These are phyloP conservation scores for Dorcoceras hygrometricum DNA, from an alignment of 257 asterid genomes.

Conservation along the genomic window DNA sequence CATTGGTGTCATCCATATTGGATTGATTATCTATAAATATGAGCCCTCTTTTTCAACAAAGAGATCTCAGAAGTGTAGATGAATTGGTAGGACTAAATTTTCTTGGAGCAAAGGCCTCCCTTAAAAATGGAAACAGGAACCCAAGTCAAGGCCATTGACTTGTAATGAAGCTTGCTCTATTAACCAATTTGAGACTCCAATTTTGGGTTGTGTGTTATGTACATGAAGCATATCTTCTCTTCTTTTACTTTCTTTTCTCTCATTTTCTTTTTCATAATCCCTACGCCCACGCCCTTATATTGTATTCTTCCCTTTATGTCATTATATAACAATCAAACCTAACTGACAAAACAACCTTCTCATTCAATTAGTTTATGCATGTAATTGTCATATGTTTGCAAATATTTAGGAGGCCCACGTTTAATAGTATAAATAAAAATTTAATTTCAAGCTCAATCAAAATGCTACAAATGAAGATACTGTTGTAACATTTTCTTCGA, in stretches of 20 bases:
- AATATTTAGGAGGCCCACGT: constrained; percentile 11
- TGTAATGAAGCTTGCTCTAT: constrained; percentile 23
- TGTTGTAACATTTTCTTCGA: too few relatives aligned
- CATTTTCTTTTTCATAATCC: constrained; percentile 31
- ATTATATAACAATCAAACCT: constrained; percentile 35
- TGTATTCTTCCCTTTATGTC: constrained; percentile 39
- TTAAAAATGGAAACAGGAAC: constrained; percentile 24
- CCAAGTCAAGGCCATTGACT: constrained; percentile 40
- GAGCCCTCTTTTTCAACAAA: background rate
- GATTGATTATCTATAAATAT: background rate
- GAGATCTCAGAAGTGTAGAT: background rate
- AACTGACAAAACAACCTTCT: constrained; percentile 68
- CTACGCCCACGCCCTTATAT: constrained; percentile 36
- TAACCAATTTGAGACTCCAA: constrained; percentile 30
- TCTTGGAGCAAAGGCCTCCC: constrained; percentile 8
- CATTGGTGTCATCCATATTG: constrained; percentile 50
- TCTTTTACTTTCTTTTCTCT: too few relatives aligned
- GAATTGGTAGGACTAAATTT: background rate
- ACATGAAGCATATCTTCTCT: constrained; percentile 47
- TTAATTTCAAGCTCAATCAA: background rate
- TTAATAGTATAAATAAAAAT: background rate
- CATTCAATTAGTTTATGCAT: constrained; percentile 24
- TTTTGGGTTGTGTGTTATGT: constrained; percentile 35
- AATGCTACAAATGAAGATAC: too few relatives aligned
- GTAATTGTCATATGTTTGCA: constrained; percentile 17